These are phyloP conservation scores for Paraphoma sp. DNA, from an alignment of 2,329 filamentous ascomycete genomes.

Conservation along the genomic window DNA sequence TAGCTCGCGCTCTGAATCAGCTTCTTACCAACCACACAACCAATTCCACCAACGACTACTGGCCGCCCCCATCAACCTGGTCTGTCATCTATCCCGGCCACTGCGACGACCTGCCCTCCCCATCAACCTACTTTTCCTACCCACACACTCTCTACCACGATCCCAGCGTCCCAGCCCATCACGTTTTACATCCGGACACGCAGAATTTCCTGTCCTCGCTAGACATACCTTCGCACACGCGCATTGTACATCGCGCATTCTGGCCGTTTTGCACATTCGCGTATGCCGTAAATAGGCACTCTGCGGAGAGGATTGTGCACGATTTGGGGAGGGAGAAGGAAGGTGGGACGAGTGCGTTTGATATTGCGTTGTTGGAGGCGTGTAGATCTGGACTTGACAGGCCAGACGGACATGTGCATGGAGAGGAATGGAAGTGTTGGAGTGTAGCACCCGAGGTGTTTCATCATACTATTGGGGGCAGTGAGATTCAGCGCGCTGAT, in stretches of 20 bases:
- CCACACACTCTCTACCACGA: slow-evolving; percentile 34
- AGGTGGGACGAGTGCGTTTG: slow-evolving; percentile 38
- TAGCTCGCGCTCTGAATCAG: slow-evolving; percentile 22
- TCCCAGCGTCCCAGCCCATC: slow-evolving; percentile 31
- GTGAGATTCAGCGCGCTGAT: slow-evolving; percentile 24
- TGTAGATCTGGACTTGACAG: slow-evolving; percentile 28
- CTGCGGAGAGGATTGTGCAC: slow-evolving; percentile 38
- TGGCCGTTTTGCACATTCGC: slow-evolving; percentile 51
- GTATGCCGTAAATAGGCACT: slow-evolving; percentile 45
- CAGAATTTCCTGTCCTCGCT: slow-evolving; percentile 32
- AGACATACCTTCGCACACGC: slow-evolving; percentile 29
- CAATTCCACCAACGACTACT: slow-evolving; percentile 28
- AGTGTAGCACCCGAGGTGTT: slow-evolving; percentile 50
- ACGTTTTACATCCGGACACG: slow-evolving; percentile 35
- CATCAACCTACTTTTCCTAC: slow-evolving; percentile 17
- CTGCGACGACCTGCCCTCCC: slow-evolving; percentile 46
- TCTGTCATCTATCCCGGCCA: slow-evolving; percentile 51
- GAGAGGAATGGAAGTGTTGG: slow-evolving; percentile 38
- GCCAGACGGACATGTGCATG: slow-evolving; percentile 21
- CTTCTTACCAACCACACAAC: slow-evolving; percentile 8
- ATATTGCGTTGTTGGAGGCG: slow-evolving; percentile 48
- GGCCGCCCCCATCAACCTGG: slow-evolving; percentile 38
- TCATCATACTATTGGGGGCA: slow-evolving; percentile 43
- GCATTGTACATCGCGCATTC: slow-evolving; percentile 43
- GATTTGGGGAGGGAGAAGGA: slow-evolving; percentile 24